phyloP scores from a whole-genome alignment of 768 basidiomycete species.

The Phanerochaete sordida region DNA sequence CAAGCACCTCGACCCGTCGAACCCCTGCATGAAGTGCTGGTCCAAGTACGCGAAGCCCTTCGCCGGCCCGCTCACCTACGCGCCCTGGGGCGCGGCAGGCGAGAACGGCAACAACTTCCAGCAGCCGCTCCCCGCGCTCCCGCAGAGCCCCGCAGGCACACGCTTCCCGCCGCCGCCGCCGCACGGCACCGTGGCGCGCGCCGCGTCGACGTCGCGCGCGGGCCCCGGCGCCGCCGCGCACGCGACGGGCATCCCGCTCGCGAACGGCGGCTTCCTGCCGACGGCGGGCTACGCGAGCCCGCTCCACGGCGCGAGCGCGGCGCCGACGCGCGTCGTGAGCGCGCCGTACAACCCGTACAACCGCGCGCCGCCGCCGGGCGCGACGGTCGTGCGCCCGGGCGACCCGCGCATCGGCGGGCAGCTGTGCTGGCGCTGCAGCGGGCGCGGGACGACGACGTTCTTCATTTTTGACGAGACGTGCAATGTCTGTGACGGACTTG shows the following conservation, averaged over 20 bases:
- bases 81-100: slow-evolving; percentile 31
- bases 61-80: slow-evolving; percentile 55
- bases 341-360: no score
- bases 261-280: slow-evolving; percentile 17
- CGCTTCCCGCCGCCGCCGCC: not conserved
- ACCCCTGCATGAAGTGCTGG: slow-evolving; percentile 78
- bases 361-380: slow-evolving; percentile 35
- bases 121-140: slow-evolving; percentile 20
- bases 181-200: not conserved
- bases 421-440: slow-evolving; percentile 63
- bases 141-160: not conserved
- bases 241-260: slow-evolving; percentile 16
- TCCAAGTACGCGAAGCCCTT: slow-evolving; percentile 60
- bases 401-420: slow-evolving; percentile 69
- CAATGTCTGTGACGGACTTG: slow-evolving; percentile 58
- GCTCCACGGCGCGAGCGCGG: slow-evolving; percentile 1
- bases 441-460: slow-evolving; percentile 48
- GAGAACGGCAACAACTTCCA: slow-evolving; percentile 13
- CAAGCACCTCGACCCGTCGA: slow-evolving; percentile 60
- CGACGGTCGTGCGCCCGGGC: slow-evolving; percentile 54
- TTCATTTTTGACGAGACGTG: slow-evolving; percentile 58
- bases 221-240: slow-evolving; percentile 11
- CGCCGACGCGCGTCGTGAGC: slow-evolving; percentile 1
- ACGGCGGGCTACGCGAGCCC: slow-evolving; percentile 17
- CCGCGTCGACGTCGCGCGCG: slow-evolving; percentile 1